Evolutionary conservation across 2,329 filamentous ascomycete species (phyloP).

Genomic region (Metarhizium guizhouense): DNA sequence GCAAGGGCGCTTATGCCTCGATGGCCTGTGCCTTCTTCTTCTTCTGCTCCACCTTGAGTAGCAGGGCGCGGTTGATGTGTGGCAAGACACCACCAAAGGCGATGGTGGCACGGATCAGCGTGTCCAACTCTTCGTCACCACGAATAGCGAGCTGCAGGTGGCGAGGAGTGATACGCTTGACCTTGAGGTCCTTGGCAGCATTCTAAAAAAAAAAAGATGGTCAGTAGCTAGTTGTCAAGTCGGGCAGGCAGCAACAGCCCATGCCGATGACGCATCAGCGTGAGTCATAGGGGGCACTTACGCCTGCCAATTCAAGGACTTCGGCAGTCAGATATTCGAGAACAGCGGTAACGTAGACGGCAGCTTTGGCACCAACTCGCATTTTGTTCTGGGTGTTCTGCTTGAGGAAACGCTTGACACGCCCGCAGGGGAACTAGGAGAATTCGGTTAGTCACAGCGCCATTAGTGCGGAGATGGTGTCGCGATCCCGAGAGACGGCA

Average conservation of each 20-base stretch:
- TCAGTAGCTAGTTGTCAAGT: not conserved
- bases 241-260: not conserved
- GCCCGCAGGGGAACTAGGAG: conserved; percentile 88
- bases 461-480: not conserved
- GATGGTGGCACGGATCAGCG: conserved; percentile 93
- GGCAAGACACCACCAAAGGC: conserved; percentile 97
- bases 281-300: conserved; percentile 33
- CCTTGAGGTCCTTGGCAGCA: conserved; percentile 97
- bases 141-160: conserved; percentile 97
- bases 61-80: conserved; percentile 94
- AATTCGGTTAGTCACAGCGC: conserved; percentile 1
- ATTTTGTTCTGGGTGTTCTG: conserved; percentile 99
- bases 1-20: conserved; percentile 27
- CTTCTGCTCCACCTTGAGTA: conserved; percentile 96
- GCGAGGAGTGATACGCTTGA: conserved; percentile 98
- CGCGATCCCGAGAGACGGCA: not conserved
- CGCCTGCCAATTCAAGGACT: conserved; percentile 92
- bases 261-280: not conserved
- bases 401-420: conserved; percentile 99
- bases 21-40: conserved; percentile 74
- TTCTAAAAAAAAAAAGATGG: conserved; percentile 43
- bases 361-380: conserved; percentile 97
- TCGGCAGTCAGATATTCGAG: conserved; percentile 97
- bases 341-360: conserved; percentile 95
- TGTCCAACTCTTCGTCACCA: conserved; percentile 96